Conservation (phyloP, 495 filamentous ascomycete genomes). For the Aspergillus egyptiacus region DNA sequence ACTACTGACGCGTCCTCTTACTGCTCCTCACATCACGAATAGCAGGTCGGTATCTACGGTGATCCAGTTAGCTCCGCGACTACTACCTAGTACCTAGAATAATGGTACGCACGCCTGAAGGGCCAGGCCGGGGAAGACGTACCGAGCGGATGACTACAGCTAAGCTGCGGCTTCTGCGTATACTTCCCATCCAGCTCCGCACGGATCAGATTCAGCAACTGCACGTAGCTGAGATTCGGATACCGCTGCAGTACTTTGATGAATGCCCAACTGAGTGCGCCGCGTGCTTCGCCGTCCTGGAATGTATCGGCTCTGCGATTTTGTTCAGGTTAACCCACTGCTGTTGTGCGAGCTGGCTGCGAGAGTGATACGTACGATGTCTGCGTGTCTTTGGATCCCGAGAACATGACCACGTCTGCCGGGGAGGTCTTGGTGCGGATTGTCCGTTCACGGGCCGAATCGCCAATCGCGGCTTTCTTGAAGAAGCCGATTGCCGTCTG, state of each 20-base stretch:
- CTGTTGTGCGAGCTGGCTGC: no score
- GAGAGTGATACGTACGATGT: slow-evolving; percentile 46
- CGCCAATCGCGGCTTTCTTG: slow-evolving; percentile 83
- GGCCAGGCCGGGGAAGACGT: slow-evolving; percentile 24
- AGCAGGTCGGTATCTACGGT: slow-evolving; percentile 35
- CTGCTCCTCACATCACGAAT: slow-evolving; percentile 37
- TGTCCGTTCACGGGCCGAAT: slow-evolving; percentile 69
- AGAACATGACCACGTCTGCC: slow-evolving; percentile 97
- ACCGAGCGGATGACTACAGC: slow-evolving; percentile 95
- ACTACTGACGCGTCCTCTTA: background rate
- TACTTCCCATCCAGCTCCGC: slow-evolving; percentile 88
- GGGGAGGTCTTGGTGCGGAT: slow-evolving; percentile 86
- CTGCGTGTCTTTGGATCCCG: slow-evolving; percentile 92
- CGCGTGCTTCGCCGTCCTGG: slow-evolving; percentile 74
- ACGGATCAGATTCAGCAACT: slow-evolving; percentile 88
- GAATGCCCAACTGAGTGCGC: slow-evolving; percentile 96
- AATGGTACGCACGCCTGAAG: background rate
- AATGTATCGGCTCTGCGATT: slow-evolving; percentile 43
- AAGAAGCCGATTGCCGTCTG: slow-evolving; percentile 77
- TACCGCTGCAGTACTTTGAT: slow-evolving; percentile 88
- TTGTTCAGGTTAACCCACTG: no score
- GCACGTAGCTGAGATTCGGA: slow-evolving; percentile 93
- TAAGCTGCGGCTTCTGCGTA: slow-evolving; percentile 93
- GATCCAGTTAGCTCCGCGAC: slow-evolving; percentile 15
- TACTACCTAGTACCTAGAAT: no score